Evolutionary conservation across 2,329 filamentous ascomycete genomes (phyloP).

Genomic region (Exophiala mesophila): DNA sequence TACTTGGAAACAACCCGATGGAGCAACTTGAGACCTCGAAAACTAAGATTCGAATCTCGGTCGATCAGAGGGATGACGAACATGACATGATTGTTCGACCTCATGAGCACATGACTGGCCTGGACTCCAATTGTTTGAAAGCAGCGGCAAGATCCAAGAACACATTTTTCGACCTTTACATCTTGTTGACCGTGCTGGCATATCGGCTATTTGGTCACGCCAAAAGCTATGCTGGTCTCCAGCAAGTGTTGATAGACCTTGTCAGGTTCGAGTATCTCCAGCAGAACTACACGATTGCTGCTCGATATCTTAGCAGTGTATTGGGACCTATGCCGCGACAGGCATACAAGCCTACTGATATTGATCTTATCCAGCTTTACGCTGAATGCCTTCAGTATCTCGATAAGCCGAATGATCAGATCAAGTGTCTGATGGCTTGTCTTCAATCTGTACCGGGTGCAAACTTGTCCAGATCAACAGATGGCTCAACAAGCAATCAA

Average conservation of each 20-base stretch:
- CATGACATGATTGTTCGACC: background rate
- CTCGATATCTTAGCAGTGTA: constrained; percentile 71
- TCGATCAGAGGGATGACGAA: constrained; percentile 1
- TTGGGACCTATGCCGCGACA: constrained; percentile 73
- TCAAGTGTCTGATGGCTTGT: constrained; percentile 59
- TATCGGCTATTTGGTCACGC: constrained; percentile 78
- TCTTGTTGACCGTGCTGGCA: constrained; percentile 60
- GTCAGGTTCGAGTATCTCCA: constrained; percentile 76
- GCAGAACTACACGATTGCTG: constrained; percentile 67
- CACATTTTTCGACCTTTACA: constrained; percentile 48
- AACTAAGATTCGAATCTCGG: background rate
- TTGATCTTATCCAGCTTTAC: constrained; percentile 82
- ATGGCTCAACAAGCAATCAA: constrained; percentile 26
- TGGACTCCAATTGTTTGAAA: constrained; percentile 47
- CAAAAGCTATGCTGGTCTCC: constrained; percentile 69
- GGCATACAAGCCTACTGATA: constrained; percentile 73
- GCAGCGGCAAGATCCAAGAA: constrained; percentile 54
- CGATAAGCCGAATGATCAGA: constrained; percentile 71
- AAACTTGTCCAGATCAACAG: constrained; percentile 39
- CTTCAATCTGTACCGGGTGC: constrained; percentile 51
- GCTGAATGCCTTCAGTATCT: constrained; percentile 74
- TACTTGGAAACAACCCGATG: constrained; percentile 7
- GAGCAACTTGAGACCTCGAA: background rate
- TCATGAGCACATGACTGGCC: constrained; percentile 9
- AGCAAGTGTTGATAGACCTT: constrained; percentile 75